phyloP scores from a whole-genome alignment of 2,329 filamentous ascomycete genomes.

The Ascosphaera apis region DNA sequence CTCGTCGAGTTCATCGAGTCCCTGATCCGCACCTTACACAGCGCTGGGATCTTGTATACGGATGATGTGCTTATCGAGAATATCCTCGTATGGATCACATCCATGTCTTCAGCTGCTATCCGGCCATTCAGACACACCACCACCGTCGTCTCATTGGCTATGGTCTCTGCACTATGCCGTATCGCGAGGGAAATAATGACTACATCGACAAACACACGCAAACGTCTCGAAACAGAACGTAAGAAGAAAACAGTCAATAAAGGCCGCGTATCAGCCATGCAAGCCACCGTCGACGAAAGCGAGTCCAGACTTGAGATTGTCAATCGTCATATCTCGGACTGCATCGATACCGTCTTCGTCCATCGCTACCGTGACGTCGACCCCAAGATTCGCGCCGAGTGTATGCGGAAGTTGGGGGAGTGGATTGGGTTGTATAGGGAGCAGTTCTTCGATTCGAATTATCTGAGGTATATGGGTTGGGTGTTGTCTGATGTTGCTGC shows the following conservation, averaged over 20 bases:
- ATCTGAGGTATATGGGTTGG: slow-evolving; percentile 88
- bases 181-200: slow-evolving; percentile 48
- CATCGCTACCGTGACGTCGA: slow-evolving; percentile 93
- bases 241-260: slow-evolving; percentile 54
- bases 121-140: slow-evolving; percentile 88
- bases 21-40: slow-evolving; percentile 55
- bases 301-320: slow-evolving; percentile 46
- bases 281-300: slow-evolving; percentile 47
- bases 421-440: slow-evolving; percentile 78
- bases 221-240: slow-evolving; percentile 58
- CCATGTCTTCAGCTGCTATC: slow-evolving; percentile 70
- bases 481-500: slow-evolving; percentile 63
- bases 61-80: slow-evolving; percentile 64
- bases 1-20: slow-evolving; percentile 59
- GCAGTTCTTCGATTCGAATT: slow-evolving; percentile 72
- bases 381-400: slow-evolving; percentile 67
- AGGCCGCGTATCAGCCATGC: slow-evolving; percentile 47
- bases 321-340: slow-evolving; percentile 53
- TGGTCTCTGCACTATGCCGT: slow-evolving; percentile 54
- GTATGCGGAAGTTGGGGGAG: slow-evolving; percentile 59
- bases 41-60: slow-evolving; percentile 59
- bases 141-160: slow-evolving; percentile 59
- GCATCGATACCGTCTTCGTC: slow-evolving; percentile 81
- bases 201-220: slow-evolving; percentile 50
- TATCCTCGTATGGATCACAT: slow-evolving; percentile 67